Conservation (phyloP, 352 stramenopile genomes). For the Globisporangium mamillatum region DNA sequence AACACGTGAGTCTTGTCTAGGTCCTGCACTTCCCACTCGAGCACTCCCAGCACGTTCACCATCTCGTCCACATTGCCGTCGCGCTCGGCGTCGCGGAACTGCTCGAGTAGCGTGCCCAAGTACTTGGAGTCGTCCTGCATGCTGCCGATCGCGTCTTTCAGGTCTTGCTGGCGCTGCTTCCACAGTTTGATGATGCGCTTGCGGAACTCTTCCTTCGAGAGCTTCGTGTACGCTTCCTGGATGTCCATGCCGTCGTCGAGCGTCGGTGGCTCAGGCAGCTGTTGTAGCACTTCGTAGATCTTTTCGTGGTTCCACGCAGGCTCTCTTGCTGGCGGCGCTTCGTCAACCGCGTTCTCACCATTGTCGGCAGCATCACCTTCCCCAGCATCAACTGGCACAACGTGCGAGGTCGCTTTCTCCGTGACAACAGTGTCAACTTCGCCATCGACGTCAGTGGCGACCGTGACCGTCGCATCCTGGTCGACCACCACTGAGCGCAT, state of each 20-base stretch:
- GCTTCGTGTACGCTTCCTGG: constrained; percentile 62
- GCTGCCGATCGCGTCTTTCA: constrained; percentile 76
- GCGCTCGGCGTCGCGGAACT: constrained; percentile 59
- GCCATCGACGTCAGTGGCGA: constrained; percentile 52
- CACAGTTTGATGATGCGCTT: constrained; percentile 72
- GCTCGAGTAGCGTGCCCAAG: constrained; percentile 65
- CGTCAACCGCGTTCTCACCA: constrained; percentile 20
- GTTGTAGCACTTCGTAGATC: constrained; percentile 78
- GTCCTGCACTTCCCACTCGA: constrained; percentile 88
- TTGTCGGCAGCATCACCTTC: neutral
- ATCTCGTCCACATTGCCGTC: constrained; percentile 44
- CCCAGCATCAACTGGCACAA: neutral
- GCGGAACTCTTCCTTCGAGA: constrained; percentile 69
- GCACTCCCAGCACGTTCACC: constrained; percentile 54
- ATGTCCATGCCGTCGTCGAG: constrained; percentile 75
- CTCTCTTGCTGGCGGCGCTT: constrained; percentile 33
- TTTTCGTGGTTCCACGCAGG: constrained; percentile 86
- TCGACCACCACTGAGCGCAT: constrained; percentile 39
- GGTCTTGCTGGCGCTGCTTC: constrained; percentile 76
- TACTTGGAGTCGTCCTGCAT: constrained; percentile 83
- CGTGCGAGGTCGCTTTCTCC: neutral
- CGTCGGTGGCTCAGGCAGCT: constrained; percentile 68
- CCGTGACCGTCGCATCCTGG: constrained; percentile 45
- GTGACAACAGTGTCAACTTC: constrained; percentile 33
- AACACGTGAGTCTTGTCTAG: constrained; percentile 87